phyloP scores from a whole-genome alignment of 78 protist species.

The Dictyostelium firmibasis region DNA sequence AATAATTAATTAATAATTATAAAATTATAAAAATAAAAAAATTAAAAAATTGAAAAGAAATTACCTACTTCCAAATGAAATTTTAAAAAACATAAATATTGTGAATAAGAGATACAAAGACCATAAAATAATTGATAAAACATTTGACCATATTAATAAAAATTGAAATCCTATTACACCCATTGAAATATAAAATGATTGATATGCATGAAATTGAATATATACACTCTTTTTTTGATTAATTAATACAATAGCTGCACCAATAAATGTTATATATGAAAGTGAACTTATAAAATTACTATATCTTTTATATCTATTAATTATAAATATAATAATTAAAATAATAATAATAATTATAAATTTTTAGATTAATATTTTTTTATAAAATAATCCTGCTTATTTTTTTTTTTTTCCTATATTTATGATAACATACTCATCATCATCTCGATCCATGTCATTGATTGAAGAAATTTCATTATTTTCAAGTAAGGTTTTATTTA shows the following conservation, averaged over 20 bases:
- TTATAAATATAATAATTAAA: no score
- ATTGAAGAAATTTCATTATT: not conserved
- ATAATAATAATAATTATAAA: no score
- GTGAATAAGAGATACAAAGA: not conserved
- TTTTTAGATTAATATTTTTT: no score
- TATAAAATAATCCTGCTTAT: no score
- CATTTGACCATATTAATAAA: not conserved
- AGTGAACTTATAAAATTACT: not conserved
- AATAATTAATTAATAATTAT: no score
- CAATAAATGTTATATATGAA: not conserved
- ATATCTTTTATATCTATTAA: not conserved
- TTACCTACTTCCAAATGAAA: not conserved
- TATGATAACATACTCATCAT: not conserved
- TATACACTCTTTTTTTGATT: not conserved
- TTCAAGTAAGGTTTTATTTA: not conserved
- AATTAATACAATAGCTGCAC: not conserved
- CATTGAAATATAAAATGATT: not conserved
- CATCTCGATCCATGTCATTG: not conserved
- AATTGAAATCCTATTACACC: constrained; percentile 5
- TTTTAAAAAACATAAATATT: not conserved
- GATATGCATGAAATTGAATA: constrained; percentile 29
- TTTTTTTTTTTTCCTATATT: no score
- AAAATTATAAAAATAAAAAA: not conserved
- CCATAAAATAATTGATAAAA: not conserved
- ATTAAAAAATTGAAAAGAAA: no score